Percentiles rank a stretch among this genome's conserved stretches.
phyloP scores from a whole-genome alignment of 352 stramenopile species.

The Sclerospora graminicola region DNA sequence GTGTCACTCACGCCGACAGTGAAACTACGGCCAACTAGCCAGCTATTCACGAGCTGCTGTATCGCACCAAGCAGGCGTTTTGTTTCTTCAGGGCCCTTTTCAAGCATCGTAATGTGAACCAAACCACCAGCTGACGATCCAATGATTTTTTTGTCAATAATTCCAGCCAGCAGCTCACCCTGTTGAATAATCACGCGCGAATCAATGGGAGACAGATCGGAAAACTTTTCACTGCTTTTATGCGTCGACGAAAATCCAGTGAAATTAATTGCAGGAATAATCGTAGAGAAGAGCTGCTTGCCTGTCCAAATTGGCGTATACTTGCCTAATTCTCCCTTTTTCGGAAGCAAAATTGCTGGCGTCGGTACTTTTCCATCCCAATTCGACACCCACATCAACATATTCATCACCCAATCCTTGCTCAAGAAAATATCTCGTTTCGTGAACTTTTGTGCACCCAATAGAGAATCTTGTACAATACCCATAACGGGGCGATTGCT shows the following conservation, averaged over 20 bases:
- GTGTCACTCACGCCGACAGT: slow-evolving; percentile 98
- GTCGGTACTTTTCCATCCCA: slow-evolving; percentile 97
- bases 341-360: slow-evolving; percentile 94
- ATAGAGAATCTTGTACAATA: slow-evolving; percentile 96
- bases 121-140: slow-evolving; percentile 94
- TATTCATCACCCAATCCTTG: slow-evolving; percentile 96
- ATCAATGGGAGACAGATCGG: slow-evolving; percentile 91
- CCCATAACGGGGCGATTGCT: slow-evolving; percentile 99
- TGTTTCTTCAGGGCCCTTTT: slow-evolving; percentile 86
- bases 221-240: slow-evolving; percentile 86
- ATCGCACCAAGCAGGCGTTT: slow-evolving; percentile 86
- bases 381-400: slow-evolving; percentile 96
- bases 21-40: slow-evolving; percentile 96
- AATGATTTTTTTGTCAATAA: slow-evolving; percentile 99
- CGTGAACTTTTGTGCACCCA: slow-evolving; percentile 97
- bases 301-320: slow-evolving; percentile 93
- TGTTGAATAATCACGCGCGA: slow-evolving; percentile 96
- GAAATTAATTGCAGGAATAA: slow-evolving; percentile 97
- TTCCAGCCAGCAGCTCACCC: slow-evolving; percentile 94
- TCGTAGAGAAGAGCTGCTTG: slow-evolving; percentile 97
- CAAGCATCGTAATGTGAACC: slow-evolving; percentile 95
- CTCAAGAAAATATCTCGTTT: slow-evolving; percentile 97
- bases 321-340: slow-evolving; percentile 77
- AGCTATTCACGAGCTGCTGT: slow-evolving; percentile 99
- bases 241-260: slow-evolving; percentile 91